phyloP scores from a whole-genome alignment of 345 rosid genomes.

The Mangifera indica region DNA sequence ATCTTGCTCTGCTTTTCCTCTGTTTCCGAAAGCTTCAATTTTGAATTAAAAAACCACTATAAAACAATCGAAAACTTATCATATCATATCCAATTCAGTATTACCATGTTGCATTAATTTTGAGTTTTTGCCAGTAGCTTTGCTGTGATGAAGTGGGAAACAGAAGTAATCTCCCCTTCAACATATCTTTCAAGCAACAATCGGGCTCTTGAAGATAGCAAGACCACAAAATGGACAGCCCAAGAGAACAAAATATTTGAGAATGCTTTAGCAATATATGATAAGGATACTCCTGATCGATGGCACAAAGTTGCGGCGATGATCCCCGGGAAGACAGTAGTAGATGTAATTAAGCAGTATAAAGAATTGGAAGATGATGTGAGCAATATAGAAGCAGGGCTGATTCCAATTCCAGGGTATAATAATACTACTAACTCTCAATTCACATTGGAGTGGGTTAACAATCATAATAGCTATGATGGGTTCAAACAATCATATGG shows the following conservation, averaged over 20 bases:
- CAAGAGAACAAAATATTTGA: constrained; percentile 87
- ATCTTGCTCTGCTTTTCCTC: constrained; percentile 20
- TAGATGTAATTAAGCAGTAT: constrained; percentile 61
- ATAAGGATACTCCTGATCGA: constrained; percentile 64
- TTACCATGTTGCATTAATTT: background rate
- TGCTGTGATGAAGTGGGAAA: constrained; percentile 57
- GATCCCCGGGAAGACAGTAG: constrained; percentile 70
- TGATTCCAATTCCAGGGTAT: constrained; percentile 61
- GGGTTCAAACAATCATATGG: constrained; percentile 52
- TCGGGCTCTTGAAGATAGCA: constrained; percentile 58
- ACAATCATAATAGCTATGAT: constrained; percentile 37
- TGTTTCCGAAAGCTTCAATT: background rate
- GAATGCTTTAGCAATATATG: constrained; percentile 70
- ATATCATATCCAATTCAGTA: constrained; percentile 7
- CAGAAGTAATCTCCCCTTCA: constrained; percentile 58
- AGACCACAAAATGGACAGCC: constrained; percentile 58
- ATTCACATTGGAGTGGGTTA: constrained; percentile 58
- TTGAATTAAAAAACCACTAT: background rate
- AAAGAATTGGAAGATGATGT: constrained; percentile 65
- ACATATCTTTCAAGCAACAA: constrained; percentile 42
- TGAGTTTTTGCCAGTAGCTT: background rate
- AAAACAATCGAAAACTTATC: background rate
- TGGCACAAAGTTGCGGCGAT: constrained; percentile 58
- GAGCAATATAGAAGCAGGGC: constrained; percentile 63
- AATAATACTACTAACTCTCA: constrained; percentile 32